Base-by-base conservation (phyloP, 2,329 filamentous ascomycete species). In the Fusarium begoniae region DNA sequence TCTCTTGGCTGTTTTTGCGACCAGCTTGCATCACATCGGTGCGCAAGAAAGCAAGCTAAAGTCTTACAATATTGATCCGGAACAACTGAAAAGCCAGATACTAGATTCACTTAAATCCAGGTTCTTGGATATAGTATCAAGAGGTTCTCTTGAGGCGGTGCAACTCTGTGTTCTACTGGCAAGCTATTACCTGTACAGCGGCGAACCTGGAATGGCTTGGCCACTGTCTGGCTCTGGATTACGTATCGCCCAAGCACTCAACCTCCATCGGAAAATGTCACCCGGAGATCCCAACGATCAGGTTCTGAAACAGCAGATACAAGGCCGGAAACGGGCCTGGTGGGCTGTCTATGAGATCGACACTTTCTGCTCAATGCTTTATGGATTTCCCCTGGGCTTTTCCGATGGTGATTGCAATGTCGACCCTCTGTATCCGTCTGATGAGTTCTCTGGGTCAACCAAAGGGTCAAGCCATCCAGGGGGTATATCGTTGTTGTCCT, bases 331-430 rank as follows among this genome's bases (percentile, higher is more conserved):
- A 24, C 79, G 82, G 1, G 82, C 81, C 15, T 84, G 82, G 83
- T 84, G 82, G 81, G 82, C 83, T 2, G 79, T 84, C 1, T 82
- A 84, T 43, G 83, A 84, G 55, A 80, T 83, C 3, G 83, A 84
- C 43, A 83, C 81, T 0, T 82, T 83, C 28, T 83, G 81, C 60
- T 83, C 82, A 0, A 83, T 84, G 78, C 75, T 82, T 1, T 84
- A 84, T 43, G 82, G 83, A 3, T 83, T 82, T 47, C 82, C 82
- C 1, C 59, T 70, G 2, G 75, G 77, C 11, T 82, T 83, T 20
- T 69, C 69, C 0, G 81, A 54, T 2, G 4, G 14, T 0, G 51
- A 54, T 22, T 54, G 32, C 8, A 38, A 40, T 4, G 10, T 40
- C 7, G 24, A 28, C 0, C 1, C 35, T 4, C 1, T 26, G 10